phyloP scores from a whole-genome alignment of 768 basidiomycete genomes.

The Mycena indigotica region DNA sequence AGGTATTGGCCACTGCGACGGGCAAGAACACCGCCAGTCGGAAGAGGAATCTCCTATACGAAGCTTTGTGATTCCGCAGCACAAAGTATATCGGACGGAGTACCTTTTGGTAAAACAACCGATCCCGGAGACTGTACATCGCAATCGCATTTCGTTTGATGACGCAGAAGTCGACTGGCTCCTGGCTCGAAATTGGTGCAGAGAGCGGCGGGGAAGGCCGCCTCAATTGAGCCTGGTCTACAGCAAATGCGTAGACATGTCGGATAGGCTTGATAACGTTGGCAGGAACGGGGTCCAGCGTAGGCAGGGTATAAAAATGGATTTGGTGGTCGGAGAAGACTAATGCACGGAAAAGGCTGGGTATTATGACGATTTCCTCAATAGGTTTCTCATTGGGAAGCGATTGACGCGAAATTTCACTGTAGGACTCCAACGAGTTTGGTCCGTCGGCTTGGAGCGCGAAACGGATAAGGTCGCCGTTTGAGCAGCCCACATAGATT shows the following conservation, averaged over 20 bases:
- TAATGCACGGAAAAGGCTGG: slow-evolving; percentile 72
- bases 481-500: slow-evolving; percentile 83
- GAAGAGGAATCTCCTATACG: slow-evolving; percentile 70
- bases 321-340: slow-evolving; percentile 75
- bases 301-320: slow-evolving; percentile 79
- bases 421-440: slow-evolving; percentile 62
- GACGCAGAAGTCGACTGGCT: slow-evolving; percentile 70
- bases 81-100: not conserved
- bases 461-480: slow-evolving; percentile 83
- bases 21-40: slow-evolving; percentile 58
- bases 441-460: slow-evolving; percentile 63
- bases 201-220: slow-evolving; percentile 48
- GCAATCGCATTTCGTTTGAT: slow-evolving; percentile 68
- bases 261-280: slow-evolving; percentile 73
- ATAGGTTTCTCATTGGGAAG: slow-evolving; percentile 71
- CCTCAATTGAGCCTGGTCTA: slow-evolving; percentile 75
- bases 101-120: slow-evolving; percentile 64
- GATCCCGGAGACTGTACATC: slow-evolving; percentile 67
- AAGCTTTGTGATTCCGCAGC: not conserved
- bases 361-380: slow-evolving; percentile 79
- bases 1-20: slow-evolving; percentile 63
- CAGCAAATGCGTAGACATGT: slow-evolving; percentile 76
- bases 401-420: slow-evolving; percentile 66
- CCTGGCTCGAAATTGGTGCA: slow-evolving; percentile 39
- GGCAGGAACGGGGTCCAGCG: slow-evolving; percentile 68